Evolutionary conservation across 192 early-diverging fungal genomes (phyloP).

Genomic region (Dimargaris cristalligena): DNA sequence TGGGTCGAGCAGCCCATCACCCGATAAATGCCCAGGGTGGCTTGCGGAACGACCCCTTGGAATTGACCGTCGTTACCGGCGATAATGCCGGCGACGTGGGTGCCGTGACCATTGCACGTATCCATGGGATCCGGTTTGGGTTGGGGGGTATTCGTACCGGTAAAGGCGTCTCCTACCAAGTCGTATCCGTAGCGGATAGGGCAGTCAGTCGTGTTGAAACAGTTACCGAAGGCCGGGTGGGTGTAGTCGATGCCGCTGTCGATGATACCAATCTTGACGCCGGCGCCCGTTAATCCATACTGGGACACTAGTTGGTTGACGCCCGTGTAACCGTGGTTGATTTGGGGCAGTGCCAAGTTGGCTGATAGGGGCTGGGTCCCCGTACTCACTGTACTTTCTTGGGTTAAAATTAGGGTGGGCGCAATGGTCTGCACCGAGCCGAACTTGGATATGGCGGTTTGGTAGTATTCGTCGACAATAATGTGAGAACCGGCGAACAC

Average conservation of each 20-base stretch:
- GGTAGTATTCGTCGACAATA: not conserved
- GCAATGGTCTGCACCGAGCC: not conserved
- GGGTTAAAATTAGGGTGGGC: conserved; percentile 9
- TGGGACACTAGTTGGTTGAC: conserved; percentile 31
- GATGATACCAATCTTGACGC: too few relatives aligned
- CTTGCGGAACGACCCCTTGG: conserved; percentile 67
- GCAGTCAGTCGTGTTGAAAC: too few relatives aligned
- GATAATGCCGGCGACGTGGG: conserved; percentile 62
- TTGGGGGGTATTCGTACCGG: conserved; percentile 17
- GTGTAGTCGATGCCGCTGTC: too few relatives aligned
- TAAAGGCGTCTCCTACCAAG: conserved; percentile 37
- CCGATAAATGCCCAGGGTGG: conserved; percentile 60
- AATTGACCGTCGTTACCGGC: conserved; percentile 46
- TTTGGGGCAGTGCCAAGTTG: conserved; percentile 21
- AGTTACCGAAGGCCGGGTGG: too few relatives aligned
- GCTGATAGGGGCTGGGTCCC: not conserved
- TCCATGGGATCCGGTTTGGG: conserved; percentile 38
- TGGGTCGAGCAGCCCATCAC: conserved; percentile 61
- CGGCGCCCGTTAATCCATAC: conserved; percentile 30
- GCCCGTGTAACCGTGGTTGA: conserved; percentile 30
- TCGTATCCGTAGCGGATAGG: conserved; percentile 42
- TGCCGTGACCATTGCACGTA: too few relatives aligned
- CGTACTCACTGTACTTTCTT: conserved; percentile 2
- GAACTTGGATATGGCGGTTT: not conserved
- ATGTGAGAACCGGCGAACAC: too few relatives aligned